Evolutionary conservation across 192 early-diverging fungal genomes (phyloP), one percentile per base, ranked within the genome.

Genomic region (Coemansia sp.): DNA sequence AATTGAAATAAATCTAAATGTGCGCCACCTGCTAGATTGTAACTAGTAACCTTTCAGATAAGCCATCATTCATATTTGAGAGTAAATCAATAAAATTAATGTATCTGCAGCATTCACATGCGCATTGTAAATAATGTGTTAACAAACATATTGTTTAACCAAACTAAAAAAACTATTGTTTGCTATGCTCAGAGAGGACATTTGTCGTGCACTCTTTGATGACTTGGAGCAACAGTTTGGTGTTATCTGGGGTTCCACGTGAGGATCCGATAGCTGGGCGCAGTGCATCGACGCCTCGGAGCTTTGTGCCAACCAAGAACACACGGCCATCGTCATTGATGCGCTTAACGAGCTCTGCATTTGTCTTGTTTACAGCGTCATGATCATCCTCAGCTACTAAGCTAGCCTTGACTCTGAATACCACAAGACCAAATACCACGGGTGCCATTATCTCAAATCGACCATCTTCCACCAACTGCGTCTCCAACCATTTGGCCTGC

Each of bases 391-490:
- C 22, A 12, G 23, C 21, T n/a, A 80, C 15, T 19, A 53, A 60
- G n/a, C 41, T 27, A 2, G 76, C 66, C 37, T 65, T 77, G 32
- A 86, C 50, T 7, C 84, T 66, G 66, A 86, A 79, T 6, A 81
- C 76, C 4, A 79, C 75, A 21, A 86, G 70, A 0, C 69, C 69
- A 78, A 86, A 84, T 10, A 69, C 59, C 3, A 69, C 59, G 0
- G 74, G 78, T 1, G 65, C 62, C 22, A 83, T 25, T 6, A 86
- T 69, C 41, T 82, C 77, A 45, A 85, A 85, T 14, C 78, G 69
- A 9, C 73, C 70, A 29, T 85, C 78, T 1, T 27, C 65, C 1
- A 67, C 10, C 5, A 86, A 59, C 59, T 74, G 63, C 19, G 61
- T 37, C 21, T 75, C 69, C 19, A 86, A 43, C 68, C 62, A 70